Evolutionary conservation across 208 protist species (phyloP), one percentile per base, ranked within the genome.

Genomic region (Crithidia acanthocephali): DNA sequence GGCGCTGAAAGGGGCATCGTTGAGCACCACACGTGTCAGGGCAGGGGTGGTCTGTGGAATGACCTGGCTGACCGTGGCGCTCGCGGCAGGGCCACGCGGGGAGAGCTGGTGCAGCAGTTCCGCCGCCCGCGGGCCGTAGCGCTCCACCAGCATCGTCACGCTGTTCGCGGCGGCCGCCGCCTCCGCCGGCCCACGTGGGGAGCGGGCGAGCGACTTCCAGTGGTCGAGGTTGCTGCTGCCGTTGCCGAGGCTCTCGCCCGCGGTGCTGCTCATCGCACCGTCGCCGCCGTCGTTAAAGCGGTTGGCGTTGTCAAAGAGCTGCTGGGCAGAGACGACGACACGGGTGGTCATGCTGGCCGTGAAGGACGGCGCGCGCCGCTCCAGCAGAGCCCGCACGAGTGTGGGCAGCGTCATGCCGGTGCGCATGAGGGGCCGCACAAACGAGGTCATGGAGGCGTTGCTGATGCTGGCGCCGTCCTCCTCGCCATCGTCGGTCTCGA

Each of bases 21-120:
- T 40, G 22, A 72, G n/a, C n/a, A 77, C 53, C 2, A 77, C 72
- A 15, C 40, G 63, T 2, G 72, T 67, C 35, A 77, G 50, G 7
- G 72, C 72, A 4, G 72, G 64, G 23, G 64, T 62, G 0, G 72
- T 62, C 48, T 11, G 47, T 23, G 64, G 47, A 16, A 66, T 60
- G 25, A 77, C 48, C 57, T 77, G 72, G 16, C 47, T 50, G 22
- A 67, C 64, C 18, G 64, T 77, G n/a, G 65, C 35, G 15, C 72
- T 56, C 15, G 63, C 72, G 2, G 72, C 72, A n/a, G 64, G 48
- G 32, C 65, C 72, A 10, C 68, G 64, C 44, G 72, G 72, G 40
- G 72, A 40, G n/a, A 77, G 72, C 64, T 72, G 57, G 16, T 25
- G 72, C 56, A 77, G 44, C 35, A 77, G 27, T 28, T 71, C 72